A percentile compares a stretch with the other conserved stretches of the same genome.
Conservation (phyloP, 129 eudicot genomes). For the Centaurea solstitialis region DNA sequence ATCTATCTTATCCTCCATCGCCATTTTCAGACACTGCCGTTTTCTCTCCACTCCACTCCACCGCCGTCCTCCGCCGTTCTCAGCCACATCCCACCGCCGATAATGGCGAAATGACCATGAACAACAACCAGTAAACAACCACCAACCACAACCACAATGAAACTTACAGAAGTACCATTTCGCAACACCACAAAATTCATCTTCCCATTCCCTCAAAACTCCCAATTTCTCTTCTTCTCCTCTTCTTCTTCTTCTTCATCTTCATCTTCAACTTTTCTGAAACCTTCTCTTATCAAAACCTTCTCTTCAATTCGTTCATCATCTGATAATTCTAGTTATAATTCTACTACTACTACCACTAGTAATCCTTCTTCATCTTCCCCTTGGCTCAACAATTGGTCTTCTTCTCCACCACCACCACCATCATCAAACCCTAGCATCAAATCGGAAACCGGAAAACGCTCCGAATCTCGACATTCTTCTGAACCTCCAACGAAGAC, state of each 20-base stretch:
- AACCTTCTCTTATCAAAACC: constrained; percentile 41
- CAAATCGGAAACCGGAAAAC: constrained; percentile 16
- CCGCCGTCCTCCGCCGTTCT: constrained; percentile 4
- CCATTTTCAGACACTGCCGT: not conserved
- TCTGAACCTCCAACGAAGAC: constrained; percentile 27
- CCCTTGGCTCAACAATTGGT: constrained; percentile 78
- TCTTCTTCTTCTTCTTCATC: constrained; percentile 15
- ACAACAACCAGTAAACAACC: constrained; percentile 5
- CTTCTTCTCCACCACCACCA: constrained; percentile 30
- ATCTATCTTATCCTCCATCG: too few relatives aligned
- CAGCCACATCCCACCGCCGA: constrained; percentile 3
- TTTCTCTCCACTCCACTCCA: not conserved
- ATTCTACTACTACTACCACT: not conserved
- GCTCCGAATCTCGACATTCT: constrained; percentile 10
- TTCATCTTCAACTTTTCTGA: constrained; percentile 24
- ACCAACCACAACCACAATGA: constrained; percentile 33
- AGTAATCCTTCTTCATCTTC: constrained; percentile 44
- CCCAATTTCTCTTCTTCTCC: constrained; percentile 36
- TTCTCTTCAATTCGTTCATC: constrained; percentile 42
- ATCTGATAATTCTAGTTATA: constrained; percentile 4
- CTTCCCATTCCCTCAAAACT: constrained; percentile 24
- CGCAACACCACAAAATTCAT: constrained; percentile 43
- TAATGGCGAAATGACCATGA: constrained; percentile 19
- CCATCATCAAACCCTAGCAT: constrained; percentile 27
- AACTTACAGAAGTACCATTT: constrained; percentile 56